Evolutionary conservation across 768 basidiomycete genomes (phyloP).

Genomic region (Amanita exitialis): DNA sequence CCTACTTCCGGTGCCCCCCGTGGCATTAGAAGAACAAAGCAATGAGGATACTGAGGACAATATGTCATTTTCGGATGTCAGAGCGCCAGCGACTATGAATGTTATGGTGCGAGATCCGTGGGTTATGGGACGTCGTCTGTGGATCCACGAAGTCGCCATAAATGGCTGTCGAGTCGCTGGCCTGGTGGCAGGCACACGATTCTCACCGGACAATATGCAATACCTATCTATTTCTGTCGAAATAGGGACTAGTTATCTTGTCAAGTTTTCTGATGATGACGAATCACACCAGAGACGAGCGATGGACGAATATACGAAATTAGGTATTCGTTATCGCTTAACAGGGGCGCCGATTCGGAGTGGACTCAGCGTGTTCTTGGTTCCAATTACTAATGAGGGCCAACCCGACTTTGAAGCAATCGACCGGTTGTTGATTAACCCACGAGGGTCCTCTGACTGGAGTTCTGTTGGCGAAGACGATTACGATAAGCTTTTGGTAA

Average conservation of each 20-base stretch:
- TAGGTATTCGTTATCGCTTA: conserved; percentile 52
- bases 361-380: conserved; percentile 51
- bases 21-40: conserved; percentile 34
- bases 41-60: conserved; percentile 46
- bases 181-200: conserved; percentile 53
- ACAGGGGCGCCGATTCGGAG: conserved; percentile 44
- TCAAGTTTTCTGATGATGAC: conserved; percentile 34
- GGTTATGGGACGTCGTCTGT: conserved; percentile 44
- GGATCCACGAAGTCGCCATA: conserved; percentile 52
- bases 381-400: conserved; percentile 43
- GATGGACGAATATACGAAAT: conserved; percentile 59
- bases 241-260: conserved; percentile 19
- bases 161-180: conserved; percentile 43
- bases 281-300: conserved; percentile 35
- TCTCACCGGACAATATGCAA: conserved; percentile 38
- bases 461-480: conserved; percentile 34
- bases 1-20: conserved; percentile 50
- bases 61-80: conserved; percentile 28
- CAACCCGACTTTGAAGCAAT: conserved; percentile 54
- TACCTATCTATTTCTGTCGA: conserved; percentile 23
- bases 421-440: conserved; percentile 34
- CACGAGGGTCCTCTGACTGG: conserved; percentile 49
- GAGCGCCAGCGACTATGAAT: conserved; percentile 44
- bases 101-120: conserved; percentile 60
- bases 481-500: conserved; percentile 40